Base-by-base conservation (phyloP, 225 moss, liverwort and hornwort species). In the Ulota crispa region DNA sequence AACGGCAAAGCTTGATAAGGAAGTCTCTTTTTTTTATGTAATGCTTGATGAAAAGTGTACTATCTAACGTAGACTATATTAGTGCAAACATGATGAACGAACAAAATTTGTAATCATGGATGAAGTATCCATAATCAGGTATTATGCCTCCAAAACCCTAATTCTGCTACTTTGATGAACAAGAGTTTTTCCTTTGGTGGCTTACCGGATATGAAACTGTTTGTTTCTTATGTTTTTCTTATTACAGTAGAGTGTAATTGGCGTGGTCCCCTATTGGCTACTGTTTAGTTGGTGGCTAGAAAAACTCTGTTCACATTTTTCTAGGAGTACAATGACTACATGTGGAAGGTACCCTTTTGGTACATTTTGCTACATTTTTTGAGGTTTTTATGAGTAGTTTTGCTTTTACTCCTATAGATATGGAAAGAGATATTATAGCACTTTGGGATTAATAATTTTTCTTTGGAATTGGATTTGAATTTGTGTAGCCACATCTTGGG, bases 401-500 rank as follows among this genome's bases (percentile, higher is more conserved):
- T 9, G 3, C 47, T 32, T 47, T 0, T 64, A n/a, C 3, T 32
- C 8, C 2, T 32, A 0, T 47, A 23, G 31, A 30, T 24, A 24
- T 24, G 34, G 4, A 34, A 34, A 16, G 5, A 9, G 6, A 50
- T 5, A 18, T 62, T 64, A 23, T 30, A 14, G 15, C 9, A 50
- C 0, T 50, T 6, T 27, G 0, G 32, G 5, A 0, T 11, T 67
- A 55, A 78, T 19, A 54, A 19, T 26, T 54, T 19, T 20, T 50
- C 18, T 50, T n/a, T n/a, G n/a, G n/a, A n/a, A n/a, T n/a, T 50
- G 50, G 50, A 26, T 1, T 53, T 50, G 83, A 26, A 0, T 77
- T 42, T 37, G 47, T 83, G 87, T 87, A 98, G 98, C 78, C 99
- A 0, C 99, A 99, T 85, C 89, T 99, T 50, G 99, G 99, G 20